phyloP scores from a whole-genome alignment of 495 filamentous ascomycete genomes.

The Aspergillus conjunctus region DNA sequence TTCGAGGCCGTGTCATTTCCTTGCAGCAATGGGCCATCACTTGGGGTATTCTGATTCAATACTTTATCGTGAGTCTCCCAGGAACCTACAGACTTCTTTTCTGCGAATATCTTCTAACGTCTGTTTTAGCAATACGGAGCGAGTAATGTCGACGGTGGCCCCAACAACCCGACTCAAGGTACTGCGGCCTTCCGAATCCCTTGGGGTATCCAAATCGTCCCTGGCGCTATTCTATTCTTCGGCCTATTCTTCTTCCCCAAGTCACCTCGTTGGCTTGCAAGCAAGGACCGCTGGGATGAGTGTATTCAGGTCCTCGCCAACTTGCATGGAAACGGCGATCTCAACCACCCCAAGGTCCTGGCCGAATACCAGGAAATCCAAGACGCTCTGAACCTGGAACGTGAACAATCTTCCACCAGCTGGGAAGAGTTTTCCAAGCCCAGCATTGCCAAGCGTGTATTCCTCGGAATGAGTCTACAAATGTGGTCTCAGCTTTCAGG shows the following conservation, averaged over 20 bases:
- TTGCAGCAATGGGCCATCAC: constrained; percentile 80
- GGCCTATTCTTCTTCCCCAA: constrained; percentile 73
- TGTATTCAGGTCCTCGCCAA: constrained; percentile 61
- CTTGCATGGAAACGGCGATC: constrained; percentile 43
- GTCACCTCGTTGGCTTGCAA: constrained; percentile 75
- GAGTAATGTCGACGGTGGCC: constrained; percentile 54
- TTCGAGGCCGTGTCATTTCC: constrained; percentile 71
- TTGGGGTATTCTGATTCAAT: constrained; percentile 69
- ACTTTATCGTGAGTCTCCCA: constrained; percentile 63
- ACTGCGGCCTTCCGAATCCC: constrained; percentile 66
- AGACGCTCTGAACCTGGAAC: constrained; percentile 27
- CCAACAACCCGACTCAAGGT: constrained; percentile 57
- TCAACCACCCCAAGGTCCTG: constrained; percentile 22
- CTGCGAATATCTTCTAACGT: not conserved
- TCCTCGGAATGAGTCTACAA: constrained; percentile 72
- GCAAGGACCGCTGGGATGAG: constrained; percentile 73
- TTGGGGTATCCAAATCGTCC: constrained; percentile 73
- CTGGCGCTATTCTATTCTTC: constrained; percentile 63
- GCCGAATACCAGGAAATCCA: constrained; percentile 23
- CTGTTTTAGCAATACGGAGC: constrained; percentile 23
- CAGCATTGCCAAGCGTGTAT: constrained; percentile 67
- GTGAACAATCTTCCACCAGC: constrained; percentile 42
- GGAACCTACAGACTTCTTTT: not conserved
- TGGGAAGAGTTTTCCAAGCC: constrained; percentile 62
- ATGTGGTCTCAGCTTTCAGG: constrained; percentile 77